Evolutionary conservation across 2,329 filamentous ascomycete genomes (phyloP).

Genomic region (Endocalyx cinctus): DNA sequence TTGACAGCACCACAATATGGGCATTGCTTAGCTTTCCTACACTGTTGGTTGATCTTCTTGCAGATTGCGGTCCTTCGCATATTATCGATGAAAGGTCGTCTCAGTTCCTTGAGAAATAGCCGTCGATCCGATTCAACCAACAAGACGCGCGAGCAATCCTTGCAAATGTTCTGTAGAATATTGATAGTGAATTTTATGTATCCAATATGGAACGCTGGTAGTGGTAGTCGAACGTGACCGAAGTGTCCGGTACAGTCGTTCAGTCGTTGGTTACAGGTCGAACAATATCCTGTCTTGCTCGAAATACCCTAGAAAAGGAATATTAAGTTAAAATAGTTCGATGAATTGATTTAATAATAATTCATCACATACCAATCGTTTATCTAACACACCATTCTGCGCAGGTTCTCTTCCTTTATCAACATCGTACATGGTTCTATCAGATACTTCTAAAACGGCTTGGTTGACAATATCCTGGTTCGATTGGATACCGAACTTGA

Average conservation of each 20-base stretch:
- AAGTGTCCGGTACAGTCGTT: slow-evolving; percentile 93
- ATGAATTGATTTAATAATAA: background rate
- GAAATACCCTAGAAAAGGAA: slow-evolving; percentile 51
- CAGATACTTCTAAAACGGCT: slow-evolving; percentile 89
- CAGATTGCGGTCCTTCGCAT: slow-evolving; percentile 76
- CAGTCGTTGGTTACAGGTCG: slow-evolving; percentile 77
- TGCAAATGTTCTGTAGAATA: slow-evolving; percentile 94
- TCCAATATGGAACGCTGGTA: slow-evolving; percentile 93
- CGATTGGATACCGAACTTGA: slow-evolving; percentile 94
- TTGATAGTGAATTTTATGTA: slow-evolving; percentile 92
- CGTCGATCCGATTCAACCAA: slow-evolving; percentile 77
- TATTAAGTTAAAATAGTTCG: slow-evolving; percentile 22
- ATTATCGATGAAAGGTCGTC: slow-evolving; percentile 80
- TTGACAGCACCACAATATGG: slow-evolving; percentile 78
- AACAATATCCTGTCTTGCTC: slow-evolving; percentile 72
- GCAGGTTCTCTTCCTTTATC: slow-evolving; percentile 72
- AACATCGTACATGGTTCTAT: slow-evolving; percentile 88
- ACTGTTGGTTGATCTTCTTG: slow-evolving; percentile 85
- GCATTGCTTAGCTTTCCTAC: slow-evolving; percentile 79
- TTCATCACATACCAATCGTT: slow-evolving; percentile 53
- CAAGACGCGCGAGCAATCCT: slow-evolving; percentile 81
- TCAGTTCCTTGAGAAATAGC: slow-evolving; percentile 71
- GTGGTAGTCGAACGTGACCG: slow-evolving; percentile 82
- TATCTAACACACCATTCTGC: slow-evolving; percentile 80
- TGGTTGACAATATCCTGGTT: slow-evolving; percentile 95